Evolutionary conservation across 495 filamentous ascomycete genomes (phyloP), one percentile per base, ranked within the genome.

Genomic region (Neurospora pannonica): DNA sequence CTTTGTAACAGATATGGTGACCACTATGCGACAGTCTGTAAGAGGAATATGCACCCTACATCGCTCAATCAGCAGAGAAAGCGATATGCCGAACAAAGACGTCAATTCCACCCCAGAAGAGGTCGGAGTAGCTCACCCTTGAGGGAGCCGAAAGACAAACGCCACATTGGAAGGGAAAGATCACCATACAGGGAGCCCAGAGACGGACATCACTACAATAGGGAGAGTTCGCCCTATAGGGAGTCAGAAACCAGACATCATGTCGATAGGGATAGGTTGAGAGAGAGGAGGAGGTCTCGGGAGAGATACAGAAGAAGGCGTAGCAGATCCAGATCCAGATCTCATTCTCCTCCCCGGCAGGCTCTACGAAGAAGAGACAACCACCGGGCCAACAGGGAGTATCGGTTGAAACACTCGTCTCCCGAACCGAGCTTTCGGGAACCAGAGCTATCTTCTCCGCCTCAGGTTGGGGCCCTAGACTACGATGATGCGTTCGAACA

Each of bases 11-110:
- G 4, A 13, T 34, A 17, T 2, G 84, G 81, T 19, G 42, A 77
- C 1, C 84, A 86, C 73, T 83, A 72, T 72, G 73, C 73, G 24
- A 79, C 74, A 6, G 54, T 82, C 8, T 86, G 85, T 71, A 82
- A 82, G 4, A 34, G 37, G n/a, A 83, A 84, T 67, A 48, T 34
- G 9, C 37, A 80, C 8, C 62, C 74, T 31, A 28, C 36, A 21
- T 84, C 82, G 9, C 78, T 83, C 62, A 78, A 76, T 5, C 72
- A 79, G 34, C 77, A 37, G 40, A 48, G 77, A 43, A 78, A 67
- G 54, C 28, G 24, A 17, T 36, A 34, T 34, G 54, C 54, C 4
- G 24, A 60, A 3, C 48, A 24, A 60, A 19, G 24, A 2, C 54
- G 15, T 19, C 24, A 67, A 34, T 19, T 17, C 28, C 54, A 34